phyloP scores from a whole-genome alignment of 2,329 filamentous ascomycete species.

The Sordariomycetes sp. region DNA sequence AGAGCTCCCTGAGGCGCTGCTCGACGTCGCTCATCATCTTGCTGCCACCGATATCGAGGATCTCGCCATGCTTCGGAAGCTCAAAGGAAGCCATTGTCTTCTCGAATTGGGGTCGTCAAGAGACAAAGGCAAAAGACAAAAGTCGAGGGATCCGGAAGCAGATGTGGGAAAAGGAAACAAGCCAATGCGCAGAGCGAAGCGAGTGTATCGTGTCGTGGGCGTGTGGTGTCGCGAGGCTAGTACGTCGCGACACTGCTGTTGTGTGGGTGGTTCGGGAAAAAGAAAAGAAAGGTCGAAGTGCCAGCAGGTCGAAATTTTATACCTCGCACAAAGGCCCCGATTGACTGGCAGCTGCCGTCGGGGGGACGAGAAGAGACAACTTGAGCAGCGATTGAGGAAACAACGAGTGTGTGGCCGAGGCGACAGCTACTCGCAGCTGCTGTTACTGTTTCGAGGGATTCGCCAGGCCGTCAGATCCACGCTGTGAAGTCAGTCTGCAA shows the following conservation, averaged over 20 bases:
- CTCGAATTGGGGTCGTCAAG: background rate
- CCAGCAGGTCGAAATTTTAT: conserved; percentile 1
- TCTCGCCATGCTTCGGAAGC: conserved; percentile 17
- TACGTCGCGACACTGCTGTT: background rate
- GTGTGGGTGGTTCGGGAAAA: background rate
- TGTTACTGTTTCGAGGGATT: background rate
- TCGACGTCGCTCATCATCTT: conserved; percentile 17
- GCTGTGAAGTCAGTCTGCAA: too few relatives aligned
- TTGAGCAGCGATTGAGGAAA: conserved; percentile 1
- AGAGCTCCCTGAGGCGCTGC: conserved; percentile 14
- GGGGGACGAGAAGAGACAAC: background rate
- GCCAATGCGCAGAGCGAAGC: too few relatives aligned
- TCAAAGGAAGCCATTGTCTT: conserved; percentile 5
- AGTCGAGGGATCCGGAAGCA: background rate
- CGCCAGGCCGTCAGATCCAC: background rate
- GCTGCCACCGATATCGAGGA: conserved; percentile 29
- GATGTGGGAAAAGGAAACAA: background rate
- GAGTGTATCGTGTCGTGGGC: too few relatives aligned
- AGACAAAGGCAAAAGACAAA: background rate
- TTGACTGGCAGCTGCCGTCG: background rate
- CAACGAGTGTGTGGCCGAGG: background rate
- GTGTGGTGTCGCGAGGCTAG: too few relatives aligned
- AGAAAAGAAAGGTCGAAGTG: too few relatives aligned
- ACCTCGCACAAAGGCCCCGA: background rate
- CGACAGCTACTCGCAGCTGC: background rate